Conservation (phyloP, 164 flowering plant genomes). For the Vitis cinerea region DNA sequence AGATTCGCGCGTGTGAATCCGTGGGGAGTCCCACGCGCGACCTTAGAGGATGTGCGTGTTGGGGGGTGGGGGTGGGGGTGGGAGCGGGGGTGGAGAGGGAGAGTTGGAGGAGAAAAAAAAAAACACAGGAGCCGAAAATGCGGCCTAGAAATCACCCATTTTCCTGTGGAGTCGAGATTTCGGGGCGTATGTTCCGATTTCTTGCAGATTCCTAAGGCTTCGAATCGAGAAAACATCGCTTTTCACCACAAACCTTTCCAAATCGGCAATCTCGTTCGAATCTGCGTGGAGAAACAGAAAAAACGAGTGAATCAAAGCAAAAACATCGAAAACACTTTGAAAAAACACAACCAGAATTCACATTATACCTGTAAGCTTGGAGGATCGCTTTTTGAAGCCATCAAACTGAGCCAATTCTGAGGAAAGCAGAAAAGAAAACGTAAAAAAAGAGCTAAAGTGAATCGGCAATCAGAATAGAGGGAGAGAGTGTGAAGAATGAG, state of each 20-base stretch:
- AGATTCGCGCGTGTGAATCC: not conserved
- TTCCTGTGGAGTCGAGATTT: constrained; percentile 37
- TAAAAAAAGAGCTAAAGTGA: not conserved
- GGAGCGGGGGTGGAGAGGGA: not conserved
- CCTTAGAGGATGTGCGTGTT: not conserved
- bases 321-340: not conserved
- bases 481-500: not conserved
- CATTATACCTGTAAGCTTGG: constrained; percentile 40
- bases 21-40: not conserved
- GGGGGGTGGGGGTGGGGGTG: not conserved
- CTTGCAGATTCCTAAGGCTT: constrained; percentile 48
- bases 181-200: constrained; percentile 15
- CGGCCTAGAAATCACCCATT: constrained; percentile 42
- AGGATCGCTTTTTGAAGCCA: constrained; percentile 23
- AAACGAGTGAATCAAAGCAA: not conserved
- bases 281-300: constrained; percentile 1
- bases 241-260: constrained; percentile 23
- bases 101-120: not conserved
- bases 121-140: not conserved
- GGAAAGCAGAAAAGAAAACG: not conserved
- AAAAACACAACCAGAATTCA: constrained; percentile 6
- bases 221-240: constrained; percentile 43
- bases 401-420: constrained; percentile 47
- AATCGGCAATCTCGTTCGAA: constrained; percentile 17
- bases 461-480: not conserved